phyloP scores from a whole-genome alignment of 768 basidiomycete genomes.

The Butyriboletus loyo region DNA sequence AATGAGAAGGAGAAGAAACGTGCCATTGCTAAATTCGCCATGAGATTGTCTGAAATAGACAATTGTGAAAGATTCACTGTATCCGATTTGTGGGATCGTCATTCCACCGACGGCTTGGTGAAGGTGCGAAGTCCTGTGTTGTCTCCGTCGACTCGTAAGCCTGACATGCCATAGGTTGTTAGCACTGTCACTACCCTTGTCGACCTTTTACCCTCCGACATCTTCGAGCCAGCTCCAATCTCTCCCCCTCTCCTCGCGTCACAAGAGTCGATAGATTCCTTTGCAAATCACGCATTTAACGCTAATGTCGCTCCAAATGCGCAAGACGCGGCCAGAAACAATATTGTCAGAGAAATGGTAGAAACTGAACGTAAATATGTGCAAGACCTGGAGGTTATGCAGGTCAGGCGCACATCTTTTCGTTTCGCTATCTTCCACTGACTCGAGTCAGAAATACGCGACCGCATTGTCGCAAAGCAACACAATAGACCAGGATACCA shows the following conservation, averaged over 20 bases:
- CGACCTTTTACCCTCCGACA: slow-evolving; percentile 64
- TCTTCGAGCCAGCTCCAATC: slow-evolving; percentile 61
- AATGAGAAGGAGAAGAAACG: slow-evolving; percentile 87
- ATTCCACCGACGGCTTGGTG: slow-evolving; percentile 91
- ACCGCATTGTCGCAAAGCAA: slow-evolving; percentile 77
- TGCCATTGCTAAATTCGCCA: slow-evolving; percentile 87
- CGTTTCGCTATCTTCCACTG: slow-evolving; percentile 8
- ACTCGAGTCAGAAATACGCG: slow-evolving; percentile 73
- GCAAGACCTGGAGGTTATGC: slow-evolving; percentile 93
- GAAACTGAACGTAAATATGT: slow-evolving; percentile 97
- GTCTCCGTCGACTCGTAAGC: neutral
- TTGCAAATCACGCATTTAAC: slow-evolving; percentile 42
- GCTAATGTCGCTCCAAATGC: slow-evolving; percentile 47
- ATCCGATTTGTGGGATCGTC: slow-evolving; percentile 85
- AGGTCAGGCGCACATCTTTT: slow-evolving; percentile 50
- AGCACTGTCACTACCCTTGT: slow-evolving; percentile 86
- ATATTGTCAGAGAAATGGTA: slow-evolving; percentile 84
- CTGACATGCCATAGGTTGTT: slow-evolving; percentile 58
- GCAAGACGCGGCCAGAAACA: slow-evolving; percentile 66
- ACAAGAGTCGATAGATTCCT: slow-evolving; percentile 59
- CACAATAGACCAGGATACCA: slow-evolving; percentile 90
- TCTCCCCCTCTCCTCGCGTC: slow-evolving; percentile 55
- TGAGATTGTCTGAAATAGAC: slow-evolving; percentile 72
- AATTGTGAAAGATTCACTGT: slow-evolving; percentile 85
- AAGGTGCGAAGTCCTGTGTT: slow-evolving; percentile 57